Conservation (phyloP, 805 yeast species). For the Pichia thaimueangensis region DNA sequence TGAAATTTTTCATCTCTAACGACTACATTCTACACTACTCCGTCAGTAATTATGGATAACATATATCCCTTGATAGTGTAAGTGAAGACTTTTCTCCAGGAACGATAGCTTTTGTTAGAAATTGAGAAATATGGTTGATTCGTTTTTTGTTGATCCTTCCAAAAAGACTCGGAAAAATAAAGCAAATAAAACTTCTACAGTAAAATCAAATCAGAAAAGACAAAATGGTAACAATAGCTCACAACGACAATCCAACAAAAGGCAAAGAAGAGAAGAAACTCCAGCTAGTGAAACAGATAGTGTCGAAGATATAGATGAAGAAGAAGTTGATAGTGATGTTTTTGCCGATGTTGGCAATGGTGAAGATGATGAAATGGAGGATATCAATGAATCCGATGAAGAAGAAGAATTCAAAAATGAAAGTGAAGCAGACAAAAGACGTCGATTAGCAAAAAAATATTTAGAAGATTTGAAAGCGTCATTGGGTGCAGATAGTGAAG, state of each 20-base stretch:
- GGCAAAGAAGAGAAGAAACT: conserved; percentile 23
- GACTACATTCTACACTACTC: too few relatives aligned
- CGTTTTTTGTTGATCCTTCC: conserved; percentile 57
- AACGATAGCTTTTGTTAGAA: not conserved
- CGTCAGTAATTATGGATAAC: too few relatives aligned
- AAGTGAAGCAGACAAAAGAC: conserved; percentile 85
- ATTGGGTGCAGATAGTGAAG: conserved; percentile 12
- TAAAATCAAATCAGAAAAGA: conserved; percentile 13
- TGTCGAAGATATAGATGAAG: conserved; percentile 31
- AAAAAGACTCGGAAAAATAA: conserved; percentile 43
- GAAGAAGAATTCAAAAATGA: conserved; percentile 73
- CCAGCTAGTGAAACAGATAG: conserved; percentile 40
- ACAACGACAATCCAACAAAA: conserved; percentile 16
- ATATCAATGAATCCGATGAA: conserved; percentile 41
- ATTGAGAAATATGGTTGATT: conserved; percentile 41
- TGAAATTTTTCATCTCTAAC: too few relatives aligned
- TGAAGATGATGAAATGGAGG: conserved; percentile 23
- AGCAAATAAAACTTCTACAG: conserved; percentile 22
- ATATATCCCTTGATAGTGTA: too few relatives aligned
- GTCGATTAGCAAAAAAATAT: conserved; percentile 91
- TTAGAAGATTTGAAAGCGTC: conserved; percentile 70
- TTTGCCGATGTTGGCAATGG: conserved; percentile 24
- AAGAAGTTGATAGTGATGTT: conserved; percentile 29
- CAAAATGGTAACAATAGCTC: conserved; percentile 9
- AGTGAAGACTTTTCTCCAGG: too few relatives aligned